Evolutionary conservation across 768 basidiomycete genomes (phyloP), one percentile per base, ranked within the genome.

Genomic region (Podaxis pistillaris): DNA sequence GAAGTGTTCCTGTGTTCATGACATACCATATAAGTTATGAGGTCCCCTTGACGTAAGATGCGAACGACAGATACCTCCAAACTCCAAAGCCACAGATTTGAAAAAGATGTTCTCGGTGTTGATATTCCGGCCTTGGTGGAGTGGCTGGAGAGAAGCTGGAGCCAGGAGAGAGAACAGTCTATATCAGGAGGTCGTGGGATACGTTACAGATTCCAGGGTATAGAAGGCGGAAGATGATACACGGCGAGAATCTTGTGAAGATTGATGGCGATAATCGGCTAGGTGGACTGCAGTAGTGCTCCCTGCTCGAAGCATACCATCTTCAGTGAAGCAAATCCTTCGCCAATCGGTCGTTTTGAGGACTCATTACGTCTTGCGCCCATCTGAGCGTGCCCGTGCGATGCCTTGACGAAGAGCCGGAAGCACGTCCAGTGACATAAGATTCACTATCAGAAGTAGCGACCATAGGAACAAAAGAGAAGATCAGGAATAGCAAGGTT

Each of bases 181-280:
- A 52, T 24, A 60, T 38, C 22, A 51, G 47, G 37, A 13, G 15
- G 15, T 12, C 33, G 22, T 52, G 36, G 22, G 49, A 51, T 41
- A 2, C 4, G 22, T 44, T 57, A 22, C 46, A 38, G 57, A 40
- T 50, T 60, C 49, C 58, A 50, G 47, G 47, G 49, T 51, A 26
- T 6, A 26, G 58, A 60, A 50, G 47, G 2, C 24, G 47, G 33
- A 51, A 28, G 54, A 50, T 46, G n/a, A 19, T 8, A 24, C 49
- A 26, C n/a, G 8, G 24, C 13, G 12, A 40, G 41, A 36, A 58
- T 47, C 57, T 50, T 8, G 33, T 17, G 37, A 24, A 60, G 58
- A 60, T 52, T 60, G 58, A 60, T 51, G 49, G 50, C 11, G 49
- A 52, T 51, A 40, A 26, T 15, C 33, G 24, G 33, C 24, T 47